Base-by-base conservation (phyloP, 2,329 filamentous ascomycete species). In the Fusarium sp. region DNA sequence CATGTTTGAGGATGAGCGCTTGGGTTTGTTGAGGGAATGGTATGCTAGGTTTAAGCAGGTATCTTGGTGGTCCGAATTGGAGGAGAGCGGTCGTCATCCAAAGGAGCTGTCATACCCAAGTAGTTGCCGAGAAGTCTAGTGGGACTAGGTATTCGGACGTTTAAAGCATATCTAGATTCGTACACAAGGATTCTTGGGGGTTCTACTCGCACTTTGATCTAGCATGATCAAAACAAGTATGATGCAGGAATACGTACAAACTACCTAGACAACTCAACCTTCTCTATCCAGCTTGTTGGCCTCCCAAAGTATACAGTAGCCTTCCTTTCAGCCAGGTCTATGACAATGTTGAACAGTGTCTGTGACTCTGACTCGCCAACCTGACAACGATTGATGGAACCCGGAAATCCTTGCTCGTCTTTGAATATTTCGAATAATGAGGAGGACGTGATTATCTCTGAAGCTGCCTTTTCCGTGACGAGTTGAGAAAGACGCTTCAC, bases 341-440 rank as follows among this genome's bases (percentile, higher is more conserved):
- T 76, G 16, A 76, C 68, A 1, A 77, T 75, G 2, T 69, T 77
- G 8, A 77, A 77, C 0, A 77, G 31, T 2, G 75, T 77, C 10
- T 73, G 56, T 0, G 66, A 62, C 1, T 70, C 71, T 0, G 62
- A 66, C 0, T 36, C 57, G 0, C 31, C 40, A 11, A 55, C 31
- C 1, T 67, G 56, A 17, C 51, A 44, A 0, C 75, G 73, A 10
- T 77, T 77, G 31, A 77, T 76, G 0, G 65, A 46, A 12, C 42
- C 66, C 3, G 75, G 75, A 14, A 67, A 76, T 1, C 71, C 71
- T 11, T 76, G 22, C 8, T 75, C 67, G 9, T 77, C 75, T 17
- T 71, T 63, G n/a, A 77, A 77, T 0, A 77, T n/a, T 2, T 73
- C 67, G 17, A 74, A 69, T 1, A 77, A 33, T 1, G 66, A 64